phyloP scores from a whole-genome alignment of 2,329 filamentous ascomycete genomes.

The Onygenales sp. region DNA sequence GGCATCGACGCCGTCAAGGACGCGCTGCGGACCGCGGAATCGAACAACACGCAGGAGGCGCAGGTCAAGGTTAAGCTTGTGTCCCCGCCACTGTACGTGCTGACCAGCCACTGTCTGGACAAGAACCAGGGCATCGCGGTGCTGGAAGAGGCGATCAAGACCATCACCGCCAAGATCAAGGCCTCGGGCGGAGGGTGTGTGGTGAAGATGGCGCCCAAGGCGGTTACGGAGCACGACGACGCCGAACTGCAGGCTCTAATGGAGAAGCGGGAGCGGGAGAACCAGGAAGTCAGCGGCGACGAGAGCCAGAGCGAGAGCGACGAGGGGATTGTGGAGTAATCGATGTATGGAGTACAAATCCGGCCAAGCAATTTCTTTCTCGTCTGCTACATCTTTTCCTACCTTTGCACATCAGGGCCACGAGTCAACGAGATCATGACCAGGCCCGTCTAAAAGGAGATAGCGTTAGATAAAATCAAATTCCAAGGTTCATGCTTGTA shows the following conservation, averaged over 20 bases:
- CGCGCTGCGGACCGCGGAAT: constrained; percentile 82
- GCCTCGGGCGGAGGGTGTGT: constrained; percentile 67
- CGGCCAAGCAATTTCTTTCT: background rate
- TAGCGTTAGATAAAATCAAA: constrained; percentile 4
- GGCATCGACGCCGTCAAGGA: constrained; percentile 97
- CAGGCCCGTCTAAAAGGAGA: background rate
- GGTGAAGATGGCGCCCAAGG: constrained; percentile 98
- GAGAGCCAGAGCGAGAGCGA: constrained; percentile 94
- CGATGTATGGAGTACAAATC: background rate
- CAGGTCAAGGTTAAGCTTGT: constrained; percentile 98
- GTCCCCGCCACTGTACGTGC: constrained; percentile 91
- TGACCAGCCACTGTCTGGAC: constrained; percentile 91
- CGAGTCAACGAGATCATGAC: constrained; percentile 6
- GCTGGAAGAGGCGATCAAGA: constrained; percentile 80
- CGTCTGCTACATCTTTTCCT: background rate
- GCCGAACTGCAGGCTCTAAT: constrained; percentile 94
- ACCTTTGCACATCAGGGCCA: background rate
- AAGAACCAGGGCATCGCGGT: constrained; percentile 77
- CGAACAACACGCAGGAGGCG: constrained; percentile 80
- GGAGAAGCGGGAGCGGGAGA: constrained; percentile 98
- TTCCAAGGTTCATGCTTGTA: background rate
- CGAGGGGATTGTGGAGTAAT: constrained; percentile 58
- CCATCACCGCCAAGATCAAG: constrained; percentile 74
- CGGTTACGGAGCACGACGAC: constrained; percentile 96
- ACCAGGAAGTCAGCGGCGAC: constrained; percentile 94